Base-by-base conservation (phyloP, 768 basidiomycete species). In the Mycena vitilis region DNA sequence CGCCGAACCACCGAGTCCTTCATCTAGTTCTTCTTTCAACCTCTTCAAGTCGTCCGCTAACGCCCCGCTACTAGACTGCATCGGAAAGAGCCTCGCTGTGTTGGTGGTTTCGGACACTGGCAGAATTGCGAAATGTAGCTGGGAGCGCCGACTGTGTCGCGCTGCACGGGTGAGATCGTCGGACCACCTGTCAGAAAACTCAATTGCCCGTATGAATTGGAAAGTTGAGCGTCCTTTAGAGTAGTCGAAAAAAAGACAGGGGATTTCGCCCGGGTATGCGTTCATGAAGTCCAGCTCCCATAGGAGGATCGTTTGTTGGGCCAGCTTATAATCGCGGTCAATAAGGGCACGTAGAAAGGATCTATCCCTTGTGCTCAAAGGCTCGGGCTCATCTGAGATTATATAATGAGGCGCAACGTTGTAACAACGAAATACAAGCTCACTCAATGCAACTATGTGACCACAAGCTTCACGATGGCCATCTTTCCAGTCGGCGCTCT, bases 61-160 rank as follows among this genome's bases (percentile, higher is more conserved):
- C 25, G 45, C 58, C 4, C 23, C 25, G 58, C 45, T 59, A 30
- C 58, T 59, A 18, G 58, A 59, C 13, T 59, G 45, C 58, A 59
- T 59, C 7, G 58, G 58, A 12, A 59, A 36, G 9, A 59, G 4
- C 5, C 9, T 48, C 25, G 4, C 6, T 44, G 25, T 16, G 44
- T 59, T 13, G 6, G 15, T 7, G n/a, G 40, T 40, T 15, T 10
- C 40, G 4, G 40, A 11, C 10, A 40, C 9, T 16, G 9, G 22
- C 47, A 48, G 3, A 18, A 18, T 3, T 16, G n/a, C 45, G 13
- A 36, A 1, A 47, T 59, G 58, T 22, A 48, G 20, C 44, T 59
- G 30, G 15, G 47, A 15, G 30, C 58, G 58, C 30, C 45, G 44
- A 5, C 18, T 11, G 25, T 45, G 15, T 20, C 58, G 25, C 15